Conservation (phyloP, 805 yeast species). For the Debaryomyces tyrocola region DNA sequence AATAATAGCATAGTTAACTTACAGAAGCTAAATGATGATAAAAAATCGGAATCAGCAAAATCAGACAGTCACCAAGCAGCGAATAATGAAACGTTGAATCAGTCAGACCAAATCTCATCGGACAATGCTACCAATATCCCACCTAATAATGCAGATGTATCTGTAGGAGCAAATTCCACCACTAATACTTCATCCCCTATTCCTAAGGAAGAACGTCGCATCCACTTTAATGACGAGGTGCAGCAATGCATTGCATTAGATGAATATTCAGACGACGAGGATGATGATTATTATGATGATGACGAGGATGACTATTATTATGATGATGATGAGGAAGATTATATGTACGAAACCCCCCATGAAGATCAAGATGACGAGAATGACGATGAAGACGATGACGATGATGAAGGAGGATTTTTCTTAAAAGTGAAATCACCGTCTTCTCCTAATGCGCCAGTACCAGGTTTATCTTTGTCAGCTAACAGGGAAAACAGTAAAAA, state of each 20-base stretch:
- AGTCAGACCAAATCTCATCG: not conserved
- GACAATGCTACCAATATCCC: not conserved
- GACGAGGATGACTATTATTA: constrained; percentile 25
- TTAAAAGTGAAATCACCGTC: constrained; percentile 51
- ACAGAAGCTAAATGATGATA: not conserved
- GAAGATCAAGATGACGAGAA: constrained; percentile 23
- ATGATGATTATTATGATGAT: constrained; percentile 36
- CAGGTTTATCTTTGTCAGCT: constrained; percentile 23
- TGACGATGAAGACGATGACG: constrained; percentile 34
- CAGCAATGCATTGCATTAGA: constrained; percentile 88
- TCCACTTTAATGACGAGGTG: constrained; percentile 92
- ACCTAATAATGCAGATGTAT: not conserved
- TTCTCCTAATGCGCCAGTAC: constrained; percentile 26
- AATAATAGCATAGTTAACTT: not conserved
- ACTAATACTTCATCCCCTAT: not conserved
- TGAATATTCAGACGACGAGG: constrained; percentile 24
- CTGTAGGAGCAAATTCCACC: not conserved
- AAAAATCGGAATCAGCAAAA: too few relatives aligned
- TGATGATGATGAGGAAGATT: constrained; percentile 27
- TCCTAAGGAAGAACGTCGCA: constrained; percentile 56
- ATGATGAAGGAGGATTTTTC: constrained; percentile 71
- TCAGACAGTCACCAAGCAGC: too few relatives aligned
- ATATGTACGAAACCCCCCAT: constrained; percentile 9
- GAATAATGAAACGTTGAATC: not conserved
- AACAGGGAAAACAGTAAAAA: constrained; percentile 2